These are phyloP conservation scores for Yamadazyma trypodendri DNA, from an alignment of 1,139 yeast species.

Conservation along the genomic window DNA sequence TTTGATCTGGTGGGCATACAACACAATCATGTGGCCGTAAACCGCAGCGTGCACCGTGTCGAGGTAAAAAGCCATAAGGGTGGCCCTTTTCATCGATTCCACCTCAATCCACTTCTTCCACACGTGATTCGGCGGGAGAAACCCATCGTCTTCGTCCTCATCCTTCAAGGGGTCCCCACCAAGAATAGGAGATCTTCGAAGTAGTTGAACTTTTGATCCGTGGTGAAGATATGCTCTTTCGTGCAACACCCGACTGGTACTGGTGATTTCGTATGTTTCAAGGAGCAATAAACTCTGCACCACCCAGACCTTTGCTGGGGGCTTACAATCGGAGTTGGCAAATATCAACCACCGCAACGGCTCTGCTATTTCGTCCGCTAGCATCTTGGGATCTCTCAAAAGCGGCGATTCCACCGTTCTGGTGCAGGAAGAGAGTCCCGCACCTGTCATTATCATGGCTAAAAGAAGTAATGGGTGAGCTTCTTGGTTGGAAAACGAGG, in stretches of 20 bases:
- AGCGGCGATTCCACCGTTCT: constrained; percentile 14
- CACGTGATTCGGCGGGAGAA: constrained; percentile 14
- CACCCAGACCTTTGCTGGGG: constrained; percentile 60
- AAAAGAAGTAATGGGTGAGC: constrained; percentile 54
- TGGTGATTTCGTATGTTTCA: constrained; percentile 58
- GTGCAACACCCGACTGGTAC: constrained; percentile 50
- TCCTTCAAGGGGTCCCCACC: constrained; percentile 56
- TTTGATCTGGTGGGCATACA: constrained; percentile 32
- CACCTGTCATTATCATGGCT: constrained; percentile 59
- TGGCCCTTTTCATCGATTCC: constrained; percentile 32
- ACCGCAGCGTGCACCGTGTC: constrained; percentile 35
- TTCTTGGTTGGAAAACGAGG: constrained; percentile 53
- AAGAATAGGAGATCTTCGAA: constrained; percentile 65
- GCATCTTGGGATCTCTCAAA: constrained; percentile 18
- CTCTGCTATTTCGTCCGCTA: constrained; percentile 48
- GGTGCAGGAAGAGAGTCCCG: constrained; percentile 28
- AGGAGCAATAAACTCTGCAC: constrained; percentile 59
- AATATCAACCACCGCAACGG: constrained; percentile 65
- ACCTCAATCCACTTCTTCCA: constrained; percentile 35
- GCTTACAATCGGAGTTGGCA: constrained; percentile 50
- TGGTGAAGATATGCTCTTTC: constrained; percentile 74
- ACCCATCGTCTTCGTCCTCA: constrained; percentile 16
- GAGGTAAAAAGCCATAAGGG: constrained; percentile 31
- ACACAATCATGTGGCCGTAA: constrained; percentile 27
- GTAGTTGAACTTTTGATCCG: constrained; percentile 67